Evolutionary conservation across 805 yeast genomes (phyloP).

Genomic region (Saturnispora kantuleensis): DNA sequence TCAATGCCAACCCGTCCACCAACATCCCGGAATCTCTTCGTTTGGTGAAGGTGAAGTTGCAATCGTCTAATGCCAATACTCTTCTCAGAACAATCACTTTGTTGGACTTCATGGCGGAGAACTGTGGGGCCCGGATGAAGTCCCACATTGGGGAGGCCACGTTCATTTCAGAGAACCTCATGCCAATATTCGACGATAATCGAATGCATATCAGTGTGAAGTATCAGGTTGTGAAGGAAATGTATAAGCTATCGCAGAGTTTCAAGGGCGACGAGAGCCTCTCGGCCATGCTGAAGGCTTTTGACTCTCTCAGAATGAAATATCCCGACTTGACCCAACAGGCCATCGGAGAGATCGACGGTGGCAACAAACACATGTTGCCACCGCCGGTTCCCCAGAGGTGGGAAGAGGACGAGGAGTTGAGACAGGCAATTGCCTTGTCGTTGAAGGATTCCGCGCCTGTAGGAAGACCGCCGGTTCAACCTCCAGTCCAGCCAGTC

Average conservation of each 20-base stretch:
- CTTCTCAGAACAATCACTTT: slow-evolving; percentile 48
- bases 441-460: slow-evolving; percentile 52
- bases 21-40: slow-evolving; percentile 38
- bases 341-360: slow-evolving; percentile 22
- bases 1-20: slow-evolving; percentile 51
- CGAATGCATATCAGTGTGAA: slow-evolving; percentile 61
- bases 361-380: slow-evolving; percentile 8
- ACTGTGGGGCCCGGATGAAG: slow-evolving; percentile 63
- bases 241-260: slow-evolving; percentile 53
- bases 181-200: slow-evolving; percentile 41
- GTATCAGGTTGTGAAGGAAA: slow-evolving; percentile 51
- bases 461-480: slow-evolving; percentile 5
- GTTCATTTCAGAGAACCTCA: slow-evolving; percentile 37
- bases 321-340: slow-evolving; percentile 30
- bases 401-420: slow-evolving; percentile 61
- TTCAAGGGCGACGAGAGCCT: slow-evolving; percentile 72
- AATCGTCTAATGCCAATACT: slow-evolving; percentile 51
- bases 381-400: not conserved
- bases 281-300: slow-evolving; percentile 55
- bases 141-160: slow-evolving; percentile 49
- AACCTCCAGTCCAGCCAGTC: slow-evolving; percentile 1
- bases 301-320: slow-evolving; percentile 33
- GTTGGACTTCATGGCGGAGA: slow-evolving; percentile 57
- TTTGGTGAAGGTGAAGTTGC: slow-evolving; percentile 38
- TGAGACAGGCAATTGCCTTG: slow-evolving; percentile 63